A percentile compares a stretch with the other conserved stretches of the same genome.
Evolutionary conservation across 306 rosid species (phyloP).

Genomic region (Castanopsis chinensis): DNA sequence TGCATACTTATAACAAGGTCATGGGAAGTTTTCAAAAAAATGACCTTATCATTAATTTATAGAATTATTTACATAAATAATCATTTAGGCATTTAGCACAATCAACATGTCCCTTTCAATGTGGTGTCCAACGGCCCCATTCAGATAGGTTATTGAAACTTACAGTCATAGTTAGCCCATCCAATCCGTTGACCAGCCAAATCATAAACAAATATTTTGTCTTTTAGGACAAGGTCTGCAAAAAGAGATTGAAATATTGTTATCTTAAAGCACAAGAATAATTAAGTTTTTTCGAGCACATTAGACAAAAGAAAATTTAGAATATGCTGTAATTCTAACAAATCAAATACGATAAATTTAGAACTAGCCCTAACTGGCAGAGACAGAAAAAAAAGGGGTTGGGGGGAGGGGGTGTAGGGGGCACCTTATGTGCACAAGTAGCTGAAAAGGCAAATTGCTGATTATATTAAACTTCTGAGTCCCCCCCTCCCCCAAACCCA

Average conservation of each 20-base stretch:
- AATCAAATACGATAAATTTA: background rate
- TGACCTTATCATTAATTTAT: background rate
- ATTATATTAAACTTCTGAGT: background rate
- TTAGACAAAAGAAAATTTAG: background rate
- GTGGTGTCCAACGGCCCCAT: background rate
- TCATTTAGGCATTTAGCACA: background rate
- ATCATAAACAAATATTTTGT: constrained; percentile 88
- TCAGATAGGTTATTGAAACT: constrained; percentile 44
- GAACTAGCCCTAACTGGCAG: background rate
- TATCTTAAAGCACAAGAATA: constrained; percentile 8
- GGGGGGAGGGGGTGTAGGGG: too few relatives aligned
- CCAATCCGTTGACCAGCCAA: constrained; percentile 82
- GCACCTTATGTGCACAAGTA: background rate
- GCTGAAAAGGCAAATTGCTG: background rate
- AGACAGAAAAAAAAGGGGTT: background rate
- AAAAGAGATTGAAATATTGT: constrained; percentile 20
- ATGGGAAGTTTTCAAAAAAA: too few relatives aligned
- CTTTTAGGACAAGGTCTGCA: constrained; percentile 91
- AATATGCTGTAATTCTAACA: background rate
- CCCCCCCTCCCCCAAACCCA: background rate
- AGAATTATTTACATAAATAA: background rate
- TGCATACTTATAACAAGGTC: background rate
- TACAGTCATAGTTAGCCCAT: constrained; percentile 95
- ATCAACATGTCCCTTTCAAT: background rate
- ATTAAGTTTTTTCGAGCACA: constrained; percentile 1